Evolutionary conservation across 2,329 filamentous ascomycete species (phyloP).

Genomic region (Cladosporium sphaerospermum): DNA sequence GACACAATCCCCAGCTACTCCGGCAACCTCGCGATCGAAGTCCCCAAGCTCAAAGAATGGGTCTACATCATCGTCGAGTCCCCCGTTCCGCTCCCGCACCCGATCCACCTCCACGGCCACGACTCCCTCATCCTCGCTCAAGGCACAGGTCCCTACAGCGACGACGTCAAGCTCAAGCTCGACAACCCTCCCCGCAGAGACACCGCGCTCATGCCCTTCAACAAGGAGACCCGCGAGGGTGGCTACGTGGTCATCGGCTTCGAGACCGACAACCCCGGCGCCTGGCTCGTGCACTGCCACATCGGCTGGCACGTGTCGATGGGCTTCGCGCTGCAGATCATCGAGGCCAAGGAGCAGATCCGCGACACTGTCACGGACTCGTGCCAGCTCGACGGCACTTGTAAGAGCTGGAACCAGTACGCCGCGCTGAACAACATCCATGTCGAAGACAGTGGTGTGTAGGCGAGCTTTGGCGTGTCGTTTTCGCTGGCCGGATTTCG

Average conservation of each 20-base stretch:
- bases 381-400: slow-evolving; percentile 19
- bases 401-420: slow-evolving; percentile 20
- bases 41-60: slow-evolving; percentile 31
- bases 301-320: slow-evolving; percentile 23
- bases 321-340: slow-evolving; percentile 22
- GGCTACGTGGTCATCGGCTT: slow-evolving; percentile 27
- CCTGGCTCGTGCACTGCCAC: slow-evolving; percentile 22
- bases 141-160: slow-evolving; percentile 22
- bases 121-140: slow-evolving; percentile 37
- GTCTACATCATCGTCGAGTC: slow-evolving; percentile 42
- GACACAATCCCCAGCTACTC: slow-evolving; percentile 30
- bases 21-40: slow-evolving; percentile 33
- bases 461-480: not conserved
- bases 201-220: slow-evolving; percentile 22
- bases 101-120: slow-evolving; percentile 33
- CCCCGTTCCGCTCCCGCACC: slow-evolving; percentile 25
- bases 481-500: not conserved
- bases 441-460: slow-evolving; percentile 19
- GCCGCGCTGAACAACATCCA: slow-evolving; percentile 14
- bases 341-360: slow-evolving; percentile 20
- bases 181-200: slow-evolving; percentile 27
- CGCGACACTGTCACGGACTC: slow-evolving; percentile 23
- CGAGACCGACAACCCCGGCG: slow-evolving; percentile 26
- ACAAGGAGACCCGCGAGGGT: slow-evolving; percentile 9
- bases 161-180: slow-evolving; percentile 21